phyloP scores from a whole-genome alignment of 2,329 filamentous ascomycete species.

The Colletotrichum sp. region DNA sequence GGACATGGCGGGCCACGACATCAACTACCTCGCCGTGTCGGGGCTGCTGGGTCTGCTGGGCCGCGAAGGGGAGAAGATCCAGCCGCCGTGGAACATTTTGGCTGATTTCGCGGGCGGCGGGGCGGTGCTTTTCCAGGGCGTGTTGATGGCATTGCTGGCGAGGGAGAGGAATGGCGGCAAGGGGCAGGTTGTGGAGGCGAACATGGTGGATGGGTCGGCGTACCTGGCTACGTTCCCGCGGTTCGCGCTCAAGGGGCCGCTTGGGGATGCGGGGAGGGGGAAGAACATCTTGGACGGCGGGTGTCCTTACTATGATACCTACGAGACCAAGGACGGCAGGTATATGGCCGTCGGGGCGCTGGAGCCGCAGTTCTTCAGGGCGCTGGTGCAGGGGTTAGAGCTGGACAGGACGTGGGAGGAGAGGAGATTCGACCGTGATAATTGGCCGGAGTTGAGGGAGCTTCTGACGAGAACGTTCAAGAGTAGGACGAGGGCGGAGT shows the following conservation, averaged over 20 bases:
- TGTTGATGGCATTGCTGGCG: slow-evolving; percentile 79
- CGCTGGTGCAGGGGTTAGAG: slow-evolving; percentile 70
- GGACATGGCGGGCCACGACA: slow-evolving; percentile 92
- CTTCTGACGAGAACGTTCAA: slow-evolving; percentile 70
- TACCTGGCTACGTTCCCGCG: slow-evolving; percentile 83
- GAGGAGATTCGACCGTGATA: slow-evolving; percentile 61
- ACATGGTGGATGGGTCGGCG: slow-evolving; percentile 91
- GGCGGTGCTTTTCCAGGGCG: slow-evolving; percentile 79
- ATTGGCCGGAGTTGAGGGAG: slow-evolving; percentile 71
- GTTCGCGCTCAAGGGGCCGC: slow-evolving; percentile 64
- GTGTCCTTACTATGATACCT: slow-evolving; percentile 87
- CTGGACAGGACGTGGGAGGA: slow-evolving; percentile 59
- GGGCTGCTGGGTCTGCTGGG: slow-evolving; percentile 82
- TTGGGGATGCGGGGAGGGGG: slow-evolving; percentile 71
- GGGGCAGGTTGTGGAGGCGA: slow-evolving; percentile 92
- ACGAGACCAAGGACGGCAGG: slow-evolving; percentile 78
- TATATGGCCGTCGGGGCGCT: slow-evolving; percentile 91
- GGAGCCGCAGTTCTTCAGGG: slow-evolving; percentile 83
- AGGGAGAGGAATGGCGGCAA: slow-evolving; percentile 62
- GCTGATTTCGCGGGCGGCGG: slow-evolving; percentile 94
- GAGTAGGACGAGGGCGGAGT: slow-evolving; percentile 74
- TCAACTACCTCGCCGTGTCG: slow-evolving; percentile 92
- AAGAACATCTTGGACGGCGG: slow-evolving; percentile 84
- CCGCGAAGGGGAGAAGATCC: slow-evolving; percentile 70
- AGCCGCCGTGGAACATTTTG: slow-evolving; percentile 82